Percentiles rank a stretch among this genome's conserved stretches.
These are phyloP conservation scores for Cyclostephanos tholiformis DNA, from an alignment of 108 stramenopile species.

Conservation along the genomic window DNA sequence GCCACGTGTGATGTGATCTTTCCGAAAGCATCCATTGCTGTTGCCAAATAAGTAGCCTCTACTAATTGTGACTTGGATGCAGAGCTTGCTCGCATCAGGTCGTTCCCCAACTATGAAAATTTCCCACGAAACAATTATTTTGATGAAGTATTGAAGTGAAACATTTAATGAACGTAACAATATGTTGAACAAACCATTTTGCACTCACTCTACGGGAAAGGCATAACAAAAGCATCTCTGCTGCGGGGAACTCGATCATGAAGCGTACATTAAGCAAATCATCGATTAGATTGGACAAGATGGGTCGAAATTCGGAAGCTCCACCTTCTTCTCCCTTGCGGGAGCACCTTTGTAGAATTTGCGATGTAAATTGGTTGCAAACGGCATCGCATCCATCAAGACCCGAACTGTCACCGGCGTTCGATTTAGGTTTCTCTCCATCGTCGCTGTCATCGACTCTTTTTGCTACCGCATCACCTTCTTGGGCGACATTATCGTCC, in stretches of 20 bases:
- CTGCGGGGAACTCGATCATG: conserved; percentile 89
- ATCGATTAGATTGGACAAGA: conserved; percentile 86
- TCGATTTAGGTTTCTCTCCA: conserved; percentile 28
- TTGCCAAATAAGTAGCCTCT: conserved; percentile 79
- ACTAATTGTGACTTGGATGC: conserved; percentile 32
- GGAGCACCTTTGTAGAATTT: conserved; percentile 71
- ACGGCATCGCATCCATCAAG: conserved; percentile 58
- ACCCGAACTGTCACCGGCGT: conserved; percentile 55
- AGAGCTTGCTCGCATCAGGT: conserved; percentile 65
- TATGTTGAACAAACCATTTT: neutral
- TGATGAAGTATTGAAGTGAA: neutral
- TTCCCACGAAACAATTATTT: neutral
- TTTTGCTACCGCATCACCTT: conserved; percentile 16
- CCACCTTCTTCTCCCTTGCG: conserved; percentile 88
- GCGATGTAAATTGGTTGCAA: conserved; percentile 61
- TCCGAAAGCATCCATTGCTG: conserved; percentile 86
- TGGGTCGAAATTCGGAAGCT: conserved; percentile 86
- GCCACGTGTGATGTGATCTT: conserved; percentile 82
- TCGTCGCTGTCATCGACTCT: conserved; percentile 38
- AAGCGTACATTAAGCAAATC: conserved; percentile 80
- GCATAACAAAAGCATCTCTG: conserved; percentile 83
- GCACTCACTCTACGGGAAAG: conserved; percentile 45
- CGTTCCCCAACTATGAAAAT: conserved; percentile 44
- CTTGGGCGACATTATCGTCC: conserved; percentile 28
- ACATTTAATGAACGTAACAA: neutral